Evolutionary conservation across 768 basidiomycete genomes (phyloP).

Genomic region (Mycena leptocephala): DNA sequence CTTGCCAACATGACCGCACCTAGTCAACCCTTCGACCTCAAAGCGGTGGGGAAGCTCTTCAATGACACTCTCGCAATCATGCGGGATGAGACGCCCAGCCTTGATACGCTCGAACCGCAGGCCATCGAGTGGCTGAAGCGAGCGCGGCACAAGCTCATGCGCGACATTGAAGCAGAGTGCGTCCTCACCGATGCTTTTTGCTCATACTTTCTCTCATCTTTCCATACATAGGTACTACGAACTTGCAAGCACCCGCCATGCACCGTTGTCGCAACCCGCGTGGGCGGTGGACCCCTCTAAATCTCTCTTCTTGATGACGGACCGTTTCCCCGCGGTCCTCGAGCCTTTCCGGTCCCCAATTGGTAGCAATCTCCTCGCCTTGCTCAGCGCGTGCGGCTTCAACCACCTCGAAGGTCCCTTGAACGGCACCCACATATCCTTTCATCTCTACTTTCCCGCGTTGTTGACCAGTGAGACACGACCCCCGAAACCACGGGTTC

Average conservation of each 20-base stretch:
- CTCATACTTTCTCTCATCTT: too few relatives aligned
- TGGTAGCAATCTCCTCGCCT: neutral
- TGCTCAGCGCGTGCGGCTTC: neutral
- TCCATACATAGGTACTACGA: neutral
- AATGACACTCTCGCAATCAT: conserved; percentile 22
- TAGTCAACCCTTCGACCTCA: conserved; percentile 17
- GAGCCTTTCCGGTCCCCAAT: neutral
- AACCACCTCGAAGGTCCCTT: neutral
- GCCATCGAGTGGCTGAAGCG: conserved; percentile 28
- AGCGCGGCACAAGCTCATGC: conserved; percentile 28
- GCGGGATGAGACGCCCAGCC: neutral
- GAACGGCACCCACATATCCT: too few relatives aligned
- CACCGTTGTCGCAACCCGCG: neutral
- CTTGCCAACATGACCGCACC: too few relatives aligned
- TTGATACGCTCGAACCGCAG: conserved; percentile 9
- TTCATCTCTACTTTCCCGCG: too few relatives aligned
- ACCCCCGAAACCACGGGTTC: neutral
- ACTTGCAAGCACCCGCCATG: neutral
- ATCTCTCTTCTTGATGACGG: neutral
- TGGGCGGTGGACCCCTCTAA: neutral
- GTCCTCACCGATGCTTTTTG: neutral
- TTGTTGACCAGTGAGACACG: too few relatives aligned
- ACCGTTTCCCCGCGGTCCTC: neutral
- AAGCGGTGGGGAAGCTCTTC: conserved; percentile 28
- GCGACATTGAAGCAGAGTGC: conserved; percentile 24